Evolutionary conservation across 2,329 filamentous ascomycete genomes (phyloP).

Genomic region (Sporothrix pseudoabietina): DNA sequence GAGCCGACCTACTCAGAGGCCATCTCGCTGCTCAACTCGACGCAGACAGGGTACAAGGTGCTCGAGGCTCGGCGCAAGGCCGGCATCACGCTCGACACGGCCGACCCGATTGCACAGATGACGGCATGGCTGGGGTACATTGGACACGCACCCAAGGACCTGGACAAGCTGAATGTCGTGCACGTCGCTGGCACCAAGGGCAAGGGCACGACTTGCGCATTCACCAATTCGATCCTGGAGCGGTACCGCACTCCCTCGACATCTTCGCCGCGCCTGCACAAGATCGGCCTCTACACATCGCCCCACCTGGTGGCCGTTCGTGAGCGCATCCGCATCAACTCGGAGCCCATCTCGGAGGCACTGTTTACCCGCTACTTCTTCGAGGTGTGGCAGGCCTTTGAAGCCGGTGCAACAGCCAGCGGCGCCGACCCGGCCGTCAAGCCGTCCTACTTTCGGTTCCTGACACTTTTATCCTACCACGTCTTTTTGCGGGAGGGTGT

Average conservation of each 20-base stretch:
- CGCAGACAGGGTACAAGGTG: slow-evolving; percentile 84
- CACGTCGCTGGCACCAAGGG: slow-evolving; percentile 78
- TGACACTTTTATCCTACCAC: slow-evolving; percentile 69
- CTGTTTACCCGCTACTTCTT: slow-evolving; percentile 69
- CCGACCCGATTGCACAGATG: slow-evolving; percentile 72
- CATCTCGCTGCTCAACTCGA: slow-evolving; percentile 79
- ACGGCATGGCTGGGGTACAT: slow-evolving; percentile 73
- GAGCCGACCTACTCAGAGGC: slow-evolving; percentile 64
- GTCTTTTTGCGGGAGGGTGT: slow-evolving; percentile 65
- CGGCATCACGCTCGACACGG: slow-evolving; percentile 68
- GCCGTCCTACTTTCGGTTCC: slow-evolving; percentile 62
- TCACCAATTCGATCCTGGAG: slow-evolving; percentile 63
- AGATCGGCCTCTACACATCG: slow-evolving; percentile 67
- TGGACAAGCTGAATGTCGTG: slow-evolving; percentile 65
- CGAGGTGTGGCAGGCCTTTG: slow-evolving; percentile 61
- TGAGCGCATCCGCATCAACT: slow-evolving; percentile 67
- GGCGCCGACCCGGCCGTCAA: slow-evolving; percentile 44
- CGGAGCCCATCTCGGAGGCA: slow-evolving; percentile 57
- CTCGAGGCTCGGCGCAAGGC: slow-evolving; percentile 77
- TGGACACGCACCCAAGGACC: slow-evolving; percentile 65
- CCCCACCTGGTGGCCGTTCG: slow-evolving; percentile 69
- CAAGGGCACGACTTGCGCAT: slow-evolving; percentile 73
- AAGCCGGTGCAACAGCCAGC: slow-evolving; percentile 38
- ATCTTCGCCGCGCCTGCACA: slow-evolving; percentile 40
- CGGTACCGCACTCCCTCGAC: slow-evolving; percentile 46